A percentile compares a stretch with the other conserved stretches of the same genome.
Conservation (phyloP, 78 protist species). For the Guillardia theta region DNA sequence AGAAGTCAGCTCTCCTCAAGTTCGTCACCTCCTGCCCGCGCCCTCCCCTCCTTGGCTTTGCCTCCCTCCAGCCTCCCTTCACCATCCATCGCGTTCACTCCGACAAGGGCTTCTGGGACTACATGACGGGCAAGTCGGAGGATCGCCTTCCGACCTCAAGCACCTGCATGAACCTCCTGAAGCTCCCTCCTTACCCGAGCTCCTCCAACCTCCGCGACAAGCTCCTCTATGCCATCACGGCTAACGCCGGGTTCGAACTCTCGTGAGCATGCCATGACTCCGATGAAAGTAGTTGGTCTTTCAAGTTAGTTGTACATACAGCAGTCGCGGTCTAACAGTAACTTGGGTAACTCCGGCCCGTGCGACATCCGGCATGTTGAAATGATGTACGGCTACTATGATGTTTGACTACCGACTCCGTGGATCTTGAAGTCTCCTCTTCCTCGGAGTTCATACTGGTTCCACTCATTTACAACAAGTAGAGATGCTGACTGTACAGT, state of each 20-base stretch:
- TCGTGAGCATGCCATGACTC: no score
- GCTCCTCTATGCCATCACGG: background rate
- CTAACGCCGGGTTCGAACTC: slow-evolving; percentile 42
- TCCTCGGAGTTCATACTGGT: no score
- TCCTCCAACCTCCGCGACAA: background rate
- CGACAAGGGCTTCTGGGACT: background rate
- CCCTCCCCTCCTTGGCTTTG: slow-evolving; percentile 44
- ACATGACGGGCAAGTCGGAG: background rate
- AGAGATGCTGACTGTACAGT: no score
- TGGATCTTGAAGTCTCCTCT: no score
- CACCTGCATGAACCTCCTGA: slow-evolving; percentile 52
- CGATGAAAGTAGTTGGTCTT: no score
- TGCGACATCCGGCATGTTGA: no score
- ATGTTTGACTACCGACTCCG: no score
- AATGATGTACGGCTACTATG: no score
- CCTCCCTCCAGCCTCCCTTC: slow-evolving; percentile 27
- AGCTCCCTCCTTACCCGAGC: slow-evolving; percentile 18
- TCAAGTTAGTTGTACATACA: no score
- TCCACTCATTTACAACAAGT: no score
- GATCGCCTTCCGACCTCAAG: slow-evolving; percentile 33
- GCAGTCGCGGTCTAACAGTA: no score
- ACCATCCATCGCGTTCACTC: background rate
- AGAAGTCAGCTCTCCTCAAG: background rate
- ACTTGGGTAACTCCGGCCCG: no score
- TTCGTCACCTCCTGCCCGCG: slow-evolving; percentile 40